phyloP scores from a whole-genome alignment of 1,284 basidiomycete species.

The Pisolithus thermaeus region DNA sequence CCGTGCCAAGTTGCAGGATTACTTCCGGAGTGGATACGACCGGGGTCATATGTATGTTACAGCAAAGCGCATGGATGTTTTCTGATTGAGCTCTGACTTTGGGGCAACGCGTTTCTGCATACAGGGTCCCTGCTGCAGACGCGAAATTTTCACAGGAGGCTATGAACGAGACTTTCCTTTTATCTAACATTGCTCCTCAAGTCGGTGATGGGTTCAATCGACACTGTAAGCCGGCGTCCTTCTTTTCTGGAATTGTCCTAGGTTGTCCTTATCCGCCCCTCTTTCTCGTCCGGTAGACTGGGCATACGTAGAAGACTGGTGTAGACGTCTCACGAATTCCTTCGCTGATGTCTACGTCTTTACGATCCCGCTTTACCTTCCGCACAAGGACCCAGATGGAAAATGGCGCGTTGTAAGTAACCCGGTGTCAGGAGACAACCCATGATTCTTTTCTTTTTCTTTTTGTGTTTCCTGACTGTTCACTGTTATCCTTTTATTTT shows the following conservation, averaged over 20 bases:
- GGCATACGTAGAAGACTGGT: conserved; percentile 97
- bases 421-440: neutral
- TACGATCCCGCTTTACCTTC: conserved; percentile 96
- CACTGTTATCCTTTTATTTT: neutral
- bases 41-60: conserved; percentile 86
- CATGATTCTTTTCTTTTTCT: neutral
- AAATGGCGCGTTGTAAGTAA: conserved; percentile 88
- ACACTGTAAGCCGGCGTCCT: conserved; percentile 60
- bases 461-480: neutral
- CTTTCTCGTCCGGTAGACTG: conserved; percentile 57
- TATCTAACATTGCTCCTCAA: conserved; percentile 97
- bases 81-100: neutral
- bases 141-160: conserved; percentile 88
- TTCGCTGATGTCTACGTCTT: conserved; percentile 97
- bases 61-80: neutral
- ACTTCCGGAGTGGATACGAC: conserved; percentile 94
- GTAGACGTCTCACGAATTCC: conserved; percentile 76
- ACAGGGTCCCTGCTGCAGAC: conserved; percentile 95
- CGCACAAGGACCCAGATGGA: conserved; percentile 77
- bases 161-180: conserved; percentile 95
- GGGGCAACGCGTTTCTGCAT: neutral
- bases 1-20: conserved; percentile 83
- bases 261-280: neutral
- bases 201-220: conserved; percentile 97
- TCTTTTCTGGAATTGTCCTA: neutral